phyloP scores from a whole-genome alignment of 2,329 filamentous ascomycete species.

The Fusarium sp. region DNA sequence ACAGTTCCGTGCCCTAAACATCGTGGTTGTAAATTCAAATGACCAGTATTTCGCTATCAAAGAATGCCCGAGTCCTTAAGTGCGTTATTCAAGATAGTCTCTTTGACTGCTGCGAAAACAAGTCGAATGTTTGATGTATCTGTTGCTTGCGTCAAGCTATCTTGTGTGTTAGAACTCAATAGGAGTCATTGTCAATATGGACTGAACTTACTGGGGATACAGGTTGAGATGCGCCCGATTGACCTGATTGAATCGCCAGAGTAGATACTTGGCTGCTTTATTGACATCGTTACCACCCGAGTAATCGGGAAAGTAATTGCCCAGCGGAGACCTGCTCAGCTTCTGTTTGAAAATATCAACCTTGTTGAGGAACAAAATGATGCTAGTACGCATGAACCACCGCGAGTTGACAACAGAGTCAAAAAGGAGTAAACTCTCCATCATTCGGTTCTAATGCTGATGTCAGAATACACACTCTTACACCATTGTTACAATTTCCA shows the following conservation, averaged over 20 bases:
- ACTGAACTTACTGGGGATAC: constrained; percentile 86
- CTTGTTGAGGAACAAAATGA: constrained; percentile 98
- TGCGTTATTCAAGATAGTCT: constrained; percentile 98
- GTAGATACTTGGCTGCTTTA: constrained; percentile 94
- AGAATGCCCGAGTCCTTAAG: constrained; percentile 98
- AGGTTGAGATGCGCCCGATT: constrained; percentile 96
- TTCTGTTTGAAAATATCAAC: constrained; percentile 99
- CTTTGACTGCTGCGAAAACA: constrained; percentile 97
- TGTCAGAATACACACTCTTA: constrained; percentile 11
- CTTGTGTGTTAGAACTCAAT: constrained; percentile 28
- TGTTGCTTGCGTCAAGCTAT: constrained; percentile 95
- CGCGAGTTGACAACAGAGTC: constrained; percentile 98
- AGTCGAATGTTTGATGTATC: constrained; percentile 98
- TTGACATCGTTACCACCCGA: constrained; percentile 98
- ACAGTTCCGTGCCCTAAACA: constrained; percentile 42
- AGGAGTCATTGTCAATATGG: not conserved
- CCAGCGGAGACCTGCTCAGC: constrained; percentile 86
- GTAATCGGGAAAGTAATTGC: constrained; percentile 98
- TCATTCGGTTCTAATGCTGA: constrained; percentile 92
- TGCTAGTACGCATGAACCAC: constrained; percentile 99
- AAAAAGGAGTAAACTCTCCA: constrained; percentile 96
- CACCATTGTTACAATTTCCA: not conserved
- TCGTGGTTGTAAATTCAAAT: constrained; percentile 38
- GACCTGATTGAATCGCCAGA: constrained; percentile 99
- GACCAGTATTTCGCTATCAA: constrained; percentile 57